Conservation (phyloP, 2,329 filamentous ascomycete species). For the Claviceps monticola region DNA sequence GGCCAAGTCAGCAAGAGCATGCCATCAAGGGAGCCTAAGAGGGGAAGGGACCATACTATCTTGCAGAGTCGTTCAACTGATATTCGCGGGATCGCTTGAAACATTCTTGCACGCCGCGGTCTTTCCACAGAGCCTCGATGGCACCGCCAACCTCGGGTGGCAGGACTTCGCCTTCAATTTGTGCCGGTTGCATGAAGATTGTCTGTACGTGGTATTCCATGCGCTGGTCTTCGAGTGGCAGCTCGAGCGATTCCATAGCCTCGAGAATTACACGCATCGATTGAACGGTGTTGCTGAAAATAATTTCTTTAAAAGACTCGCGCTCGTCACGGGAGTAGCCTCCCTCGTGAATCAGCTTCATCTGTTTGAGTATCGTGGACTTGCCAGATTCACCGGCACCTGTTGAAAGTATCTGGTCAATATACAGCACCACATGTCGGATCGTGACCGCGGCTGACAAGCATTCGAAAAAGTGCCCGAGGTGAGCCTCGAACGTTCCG, state of each 20-base stretch:
- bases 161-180: slow-evolving; percentile 89
- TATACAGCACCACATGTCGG: not conserved
- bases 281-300: slow-evolving; percentile 57
- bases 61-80: slow-evolving; percentile 88
- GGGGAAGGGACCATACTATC: slow-evolving; percentile 49
- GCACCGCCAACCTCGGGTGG: slow-evolving; percentile 90
- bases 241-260: slow-evolving; percentile 55
- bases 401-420: slow-evolving; percentile 21
- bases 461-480: too few relatives aligned
- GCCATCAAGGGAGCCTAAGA: not conserved
- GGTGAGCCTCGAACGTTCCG: not conserved
- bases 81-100: slow-evolving; percentile 94
- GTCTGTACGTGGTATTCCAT: slow-evolving; percentile 97
- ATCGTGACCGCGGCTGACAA: too few relatives aligned
- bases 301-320: slow-evolving; percentile 57
- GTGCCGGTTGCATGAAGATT: slow-evolving; percentile 95
- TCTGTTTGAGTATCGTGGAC: slow-evolving; percentile 16
- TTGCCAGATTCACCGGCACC: slow-evolving; percentile 87
- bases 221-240: slow-evolving; percentile 79
- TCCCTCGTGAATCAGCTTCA: slow-evolving; percentile 99
- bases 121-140: slow-evolving; percentile 86
- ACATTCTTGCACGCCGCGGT: slow-evolving; percentile 83
- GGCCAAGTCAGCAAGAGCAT: slow-evolving; percentile 17
- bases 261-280: slow-evolving; percentile 57
- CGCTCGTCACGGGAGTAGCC: slow-evolving; percentile 87